Conservation (phyloP, 2,329 filamentous ascomycete species). For the Aspergillus sp. region DNA sequence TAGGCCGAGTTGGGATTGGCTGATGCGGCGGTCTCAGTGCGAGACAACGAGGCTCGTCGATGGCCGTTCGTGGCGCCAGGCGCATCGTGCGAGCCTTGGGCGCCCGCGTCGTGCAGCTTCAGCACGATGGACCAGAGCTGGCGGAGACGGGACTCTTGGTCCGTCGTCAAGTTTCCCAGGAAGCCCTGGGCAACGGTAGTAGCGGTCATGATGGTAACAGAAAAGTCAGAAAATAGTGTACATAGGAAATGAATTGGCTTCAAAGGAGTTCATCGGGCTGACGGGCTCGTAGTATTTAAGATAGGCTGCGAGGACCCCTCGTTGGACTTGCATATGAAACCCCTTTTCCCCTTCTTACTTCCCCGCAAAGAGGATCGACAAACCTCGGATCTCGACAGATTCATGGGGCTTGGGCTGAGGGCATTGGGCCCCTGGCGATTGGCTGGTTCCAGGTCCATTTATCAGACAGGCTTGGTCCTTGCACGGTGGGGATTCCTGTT, state of each 20-base stretch:
- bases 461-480: background rate
- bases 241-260: background rate
- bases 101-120: slow-evolving; percentile 53
- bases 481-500: background rate
- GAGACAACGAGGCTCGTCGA: slow-evolving; percentile 38
- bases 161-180: slow-evolving; percentile 77
- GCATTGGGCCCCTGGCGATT: background rate
- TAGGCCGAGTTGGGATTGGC: slow-evolving; percentile 61
- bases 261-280: background rate
- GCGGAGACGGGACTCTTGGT: slow-evolving; percentile 82
- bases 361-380: slow-evolving; percentile 14
- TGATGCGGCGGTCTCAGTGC: slow-evolving; percentile 46
- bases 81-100: slow-evolving; percentile 62
- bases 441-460: background rate
- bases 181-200: slow-evolving; percentile 54
- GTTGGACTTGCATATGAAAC: slow-evolving; percentile 18
- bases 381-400: slow-evolving; percentile 18
- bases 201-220: background rate
- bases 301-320: background rate
- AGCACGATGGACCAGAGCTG: slow-evolving; percentile 79
- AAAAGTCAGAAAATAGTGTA: background rate
- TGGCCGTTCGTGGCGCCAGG: slow-evolving; percentile 42
- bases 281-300: background rate
- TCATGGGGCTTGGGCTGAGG: background rate
- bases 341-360: background rate